A percentile compares a stretch with the other conserved stretches of the same genome.
Evolutionary conservation across 352 stramenopile genomes (phyloP).

Genomic region (Globisporangium cystogenes): DNA sequence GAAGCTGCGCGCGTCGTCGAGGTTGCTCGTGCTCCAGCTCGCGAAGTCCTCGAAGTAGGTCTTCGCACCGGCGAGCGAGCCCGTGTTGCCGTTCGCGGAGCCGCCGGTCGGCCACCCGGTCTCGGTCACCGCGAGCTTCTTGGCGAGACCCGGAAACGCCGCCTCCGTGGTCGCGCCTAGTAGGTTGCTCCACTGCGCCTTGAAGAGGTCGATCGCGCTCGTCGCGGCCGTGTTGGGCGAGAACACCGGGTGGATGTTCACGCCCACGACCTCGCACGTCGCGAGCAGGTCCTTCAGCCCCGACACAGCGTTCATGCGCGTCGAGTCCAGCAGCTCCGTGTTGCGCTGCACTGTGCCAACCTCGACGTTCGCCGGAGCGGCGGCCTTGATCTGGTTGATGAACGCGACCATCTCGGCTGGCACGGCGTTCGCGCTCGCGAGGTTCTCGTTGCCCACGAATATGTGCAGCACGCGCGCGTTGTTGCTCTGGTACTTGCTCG

Average conservation of each 20-base stretch:
- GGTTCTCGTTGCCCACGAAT: slow-evolving; percentile 61
- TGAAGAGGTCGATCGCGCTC: slow-evolving; percentile 37
- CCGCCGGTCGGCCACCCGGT: slow-evolving; percentile 54
- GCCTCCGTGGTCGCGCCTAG: slow-evolving; percentile 26
- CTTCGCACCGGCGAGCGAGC: slow-evolving; percentile 27
- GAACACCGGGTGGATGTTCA: slow-evolving; percentile 76
- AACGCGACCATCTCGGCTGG: slow-evolving; percentile 33
- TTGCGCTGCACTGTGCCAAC: slow-evolving; percentile 48
- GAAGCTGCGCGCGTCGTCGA: slow-evolving; percentile 29
- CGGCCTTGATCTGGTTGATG: slow-evolving; percentile 32
- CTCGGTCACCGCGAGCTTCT: slow-evolving; percentile 55
- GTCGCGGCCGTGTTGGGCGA: slow-evolving; percentile 20
- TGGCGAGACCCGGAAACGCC: slow-evolving; percentile 31
- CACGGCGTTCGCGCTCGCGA: slow-evolving; percentile 24
- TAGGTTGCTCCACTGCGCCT: slow-evolving; percentile 36
- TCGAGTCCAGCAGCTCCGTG: slow-evolving; percentile 40
- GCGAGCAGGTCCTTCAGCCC: slow-evolving; percentile 36
- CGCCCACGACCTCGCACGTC: slow-evolving; percentile 51
- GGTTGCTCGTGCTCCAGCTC: slow-evolving; percentile 21
- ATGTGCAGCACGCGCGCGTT: slow-evolving; percentile 35
- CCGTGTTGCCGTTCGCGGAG: slow-evolving; percentile 33
- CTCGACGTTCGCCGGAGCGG: slow-evolving; percentile 18
- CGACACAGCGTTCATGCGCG: slow-evolving; percentile 24
- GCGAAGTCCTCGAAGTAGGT: slow-evolving; percentile 34
- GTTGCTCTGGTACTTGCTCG: slow-evolving; percentile 21